Conservation (phyloP, 176 grass and related monocot species). For the Oryza brachyantha region DNA sequence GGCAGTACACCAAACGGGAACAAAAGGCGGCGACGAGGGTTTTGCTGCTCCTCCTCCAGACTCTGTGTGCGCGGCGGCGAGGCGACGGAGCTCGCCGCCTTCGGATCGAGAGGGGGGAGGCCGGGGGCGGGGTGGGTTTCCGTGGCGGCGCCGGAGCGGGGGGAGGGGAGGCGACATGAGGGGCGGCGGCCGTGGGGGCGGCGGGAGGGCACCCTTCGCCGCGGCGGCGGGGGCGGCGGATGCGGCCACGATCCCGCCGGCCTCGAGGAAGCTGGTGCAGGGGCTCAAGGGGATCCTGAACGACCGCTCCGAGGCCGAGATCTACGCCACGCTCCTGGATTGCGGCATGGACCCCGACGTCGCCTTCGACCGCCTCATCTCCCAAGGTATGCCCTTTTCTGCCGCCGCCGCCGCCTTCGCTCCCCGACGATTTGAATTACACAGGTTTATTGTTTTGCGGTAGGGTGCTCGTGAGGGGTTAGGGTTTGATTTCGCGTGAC, state of each 20-base stretch:
- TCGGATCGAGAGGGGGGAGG: constrained; percentile 35
- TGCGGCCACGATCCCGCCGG: constrained; percentile 50
- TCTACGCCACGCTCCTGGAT: constrained; percentile 68
- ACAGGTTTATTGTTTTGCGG: neutral
- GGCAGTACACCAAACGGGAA: constrained; percentile 11
- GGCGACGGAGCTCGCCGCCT: constrained; percentile 17
- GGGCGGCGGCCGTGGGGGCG: constrained; percentile 32
- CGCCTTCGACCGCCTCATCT: constrained; percentile 70
- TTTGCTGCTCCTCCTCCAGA: constrained; percentile 26
- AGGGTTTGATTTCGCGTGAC: constrained; percentile 3
- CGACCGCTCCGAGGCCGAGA: constrained; percentile 66
- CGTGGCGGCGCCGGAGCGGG: neutral
- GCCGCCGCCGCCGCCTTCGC: neutral
- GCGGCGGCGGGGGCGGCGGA: constrained; percentile 21
- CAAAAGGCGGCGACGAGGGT: constrained; percentile 37
- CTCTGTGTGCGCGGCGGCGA: neutral
- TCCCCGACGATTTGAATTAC: neutral
- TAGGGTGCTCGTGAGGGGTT: neutral
- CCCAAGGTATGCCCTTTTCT: constrained; percentile 39
- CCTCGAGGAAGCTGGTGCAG: constrained; percentile 66
- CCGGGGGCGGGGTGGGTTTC: neutral
- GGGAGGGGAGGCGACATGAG: constrained; percentile 42
- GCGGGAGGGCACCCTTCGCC: constrained; percentile 21
- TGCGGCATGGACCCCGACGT: constrained; percentile 83
- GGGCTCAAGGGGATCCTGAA: constrained; percentile 69